phyloP scores from a whole-genome alignment of 257 asterid species.

The Eustoma russellianum region DNA sequence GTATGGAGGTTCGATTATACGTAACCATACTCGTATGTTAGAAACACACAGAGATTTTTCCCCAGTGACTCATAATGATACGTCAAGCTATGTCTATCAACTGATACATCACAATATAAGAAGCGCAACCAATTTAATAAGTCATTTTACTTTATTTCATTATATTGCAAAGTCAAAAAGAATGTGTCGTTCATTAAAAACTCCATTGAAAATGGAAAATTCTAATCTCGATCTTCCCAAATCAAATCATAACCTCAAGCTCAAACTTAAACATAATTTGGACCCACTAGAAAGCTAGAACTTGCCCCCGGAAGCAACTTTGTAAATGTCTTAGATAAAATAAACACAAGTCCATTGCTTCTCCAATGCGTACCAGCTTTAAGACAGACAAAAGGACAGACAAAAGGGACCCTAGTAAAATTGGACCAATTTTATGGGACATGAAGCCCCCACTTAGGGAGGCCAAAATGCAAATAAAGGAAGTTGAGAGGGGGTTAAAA shows the following conservation, averaged over 20 bases:
- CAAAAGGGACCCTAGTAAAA: conserved; percentile 17
- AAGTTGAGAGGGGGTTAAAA: conserved; percentile 19
- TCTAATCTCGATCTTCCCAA: conserved; percentile 17
- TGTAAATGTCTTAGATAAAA: conserved; percentile 19
- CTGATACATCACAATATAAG: too few species aligned
- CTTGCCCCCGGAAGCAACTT: conserved; percentile 17
- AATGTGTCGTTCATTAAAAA: too few species aligned
- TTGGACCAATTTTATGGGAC: conserved; percentile 26
- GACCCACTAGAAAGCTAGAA: conserved; percentile 13
- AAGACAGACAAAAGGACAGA: conserved; percentile 37
- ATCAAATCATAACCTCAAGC: conserved; percentile 16
- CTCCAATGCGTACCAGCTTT: conserved; percentile 35
- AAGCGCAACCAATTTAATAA: too few species aligned
- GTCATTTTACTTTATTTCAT: too few species aligned
- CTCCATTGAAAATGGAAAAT: too few species aligned
- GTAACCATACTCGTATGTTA: too few species aligned
- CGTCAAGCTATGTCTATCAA: too few species aligned
- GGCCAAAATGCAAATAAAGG: conserved; percentile 7
- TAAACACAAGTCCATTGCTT: conserved; percentile 21
- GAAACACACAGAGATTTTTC: too few species aligned
- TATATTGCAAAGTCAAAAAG: too few species aligned
- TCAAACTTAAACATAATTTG: conserved; percentile 9
- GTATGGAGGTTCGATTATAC: too few species aligned
- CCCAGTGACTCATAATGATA: too few species aligned
- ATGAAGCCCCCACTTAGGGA: conserved; percentile 53